These are phyloP conservation scores for Botrytis galanthina DNA, from an alignment of 2,329 filamentous ascomycete species.

Conservation along the genomic window DNA sequence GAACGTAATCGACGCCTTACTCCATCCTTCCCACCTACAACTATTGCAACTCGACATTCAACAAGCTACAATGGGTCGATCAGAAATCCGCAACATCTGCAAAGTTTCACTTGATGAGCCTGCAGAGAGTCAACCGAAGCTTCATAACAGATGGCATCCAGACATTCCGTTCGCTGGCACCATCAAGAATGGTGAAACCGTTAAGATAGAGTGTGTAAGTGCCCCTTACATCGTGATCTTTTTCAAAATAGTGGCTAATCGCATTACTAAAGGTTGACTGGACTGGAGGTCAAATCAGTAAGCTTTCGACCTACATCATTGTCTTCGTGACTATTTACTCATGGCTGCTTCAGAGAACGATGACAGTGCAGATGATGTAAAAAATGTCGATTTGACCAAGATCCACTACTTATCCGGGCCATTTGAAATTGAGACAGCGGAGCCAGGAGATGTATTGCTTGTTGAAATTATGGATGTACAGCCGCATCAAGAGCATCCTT, in stretches of 20 bases:
- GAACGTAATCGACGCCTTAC: neutral
- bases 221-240: slow-evolving; percentile 22
- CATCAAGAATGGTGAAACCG: slow-evolving; percentile 80
- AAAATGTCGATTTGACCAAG: slow-evolving; percentile 77
- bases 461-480: slow-evolving; percentile 94
- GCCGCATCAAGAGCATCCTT: slow-evolving; percentile 78
- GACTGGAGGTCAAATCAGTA: slow-evolving; percentile 78
- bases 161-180: slow-evolving; percentile 73
- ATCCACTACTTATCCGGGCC: slow-evolving; percentile 89
- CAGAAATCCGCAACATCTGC: slow-evolving; percentile 66
- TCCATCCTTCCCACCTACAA: neutral
- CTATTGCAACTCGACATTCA: neutral
- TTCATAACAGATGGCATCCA: slow-evolving; percentile 92
- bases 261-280: slow-evolving; percentile 38
- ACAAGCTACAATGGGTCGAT: slow-evolving; percentile 44
- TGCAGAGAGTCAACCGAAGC: slow-evolving; percentile 63
- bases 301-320: slow-evolving; percentile 39
- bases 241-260: slow-evolving; percentile 6
- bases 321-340: neutral
- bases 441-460: slow-evolving; percentile 75
- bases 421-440: slow-evolving; percentile 79
- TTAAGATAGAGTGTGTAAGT: slow-evolving; percentile 79
- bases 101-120: slow-evolving; percentile 72
- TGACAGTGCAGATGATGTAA: slow-evolving; percentile 84
- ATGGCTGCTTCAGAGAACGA: slow-evolving; percentile 58